phyloP scores from a whole-genome alignment of 768 basidiomycete genomes.

The Chlorophyllum brunneum region DNA sequence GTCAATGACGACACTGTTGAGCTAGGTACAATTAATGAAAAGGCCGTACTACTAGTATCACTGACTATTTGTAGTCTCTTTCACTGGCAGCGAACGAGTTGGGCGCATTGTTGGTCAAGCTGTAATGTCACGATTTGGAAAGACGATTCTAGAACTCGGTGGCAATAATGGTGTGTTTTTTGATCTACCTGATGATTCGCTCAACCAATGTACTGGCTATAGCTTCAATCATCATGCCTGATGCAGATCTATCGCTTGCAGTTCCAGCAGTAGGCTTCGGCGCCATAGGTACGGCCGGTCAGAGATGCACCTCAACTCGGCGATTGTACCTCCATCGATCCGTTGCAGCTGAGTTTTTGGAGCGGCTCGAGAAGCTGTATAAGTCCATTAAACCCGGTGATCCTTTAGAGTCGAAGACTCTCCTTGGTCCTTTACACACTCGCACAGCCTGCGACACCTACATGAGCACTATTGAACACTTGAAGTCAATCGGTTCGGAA shows the following conservation, averaged over 20 bases:
- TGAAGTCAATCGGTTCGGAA: constrained; percentile 65
- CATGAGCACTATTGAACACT: constrained; percentile 51
- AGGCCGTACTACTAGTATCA: constrained; percentile 5
- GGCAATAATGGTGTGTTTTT: constrained; percentile 82
- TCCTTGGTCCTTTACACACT: constrained; percentile 87
- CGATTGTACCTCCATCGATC: constrained; percentile 83
- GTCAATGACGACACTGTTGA: constrained; percentile 74
- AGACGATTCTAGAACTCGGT: constrained; percentile 86
- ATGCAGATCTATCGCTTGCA: constrained; percentile 88
- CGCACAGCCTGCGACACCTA: constrained; percentile 66
- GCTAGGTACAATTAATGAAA: constrained; percentile 49
- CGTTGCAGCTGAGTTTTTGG: constrained; percentile 74
- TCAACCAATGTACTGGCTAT: constrained; percentile 19
- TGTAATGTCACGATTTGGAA: constrained; percentile 87
- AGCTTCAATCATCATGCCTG: constrained; percentile 92
- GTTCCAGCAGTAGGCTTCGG: constrained; percentile 92
- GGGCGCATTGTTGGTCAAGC: constrained; percentile 85
- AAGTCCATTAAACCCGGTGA: constrained; percentile 74
- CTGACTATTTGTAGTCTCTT: constrained; percentile 60
- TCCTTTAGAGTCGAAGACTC: constrained; percentile 67
- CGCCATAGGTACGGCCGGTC: constrained; percentile 77
- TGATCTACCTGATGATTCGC: constrained; percentile 5
- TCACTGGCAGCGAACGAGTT: constrained; percentile 89
- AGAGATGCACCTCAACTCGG: constrained; percentile 88
- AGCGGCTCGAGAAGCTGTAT: constrained; percentile 72